These are phyloP conservation scores for Lactifluus rugatus DNA, from an alignment of 768 basidiomycete genomes.

Conservation along the genomic window DNA sequence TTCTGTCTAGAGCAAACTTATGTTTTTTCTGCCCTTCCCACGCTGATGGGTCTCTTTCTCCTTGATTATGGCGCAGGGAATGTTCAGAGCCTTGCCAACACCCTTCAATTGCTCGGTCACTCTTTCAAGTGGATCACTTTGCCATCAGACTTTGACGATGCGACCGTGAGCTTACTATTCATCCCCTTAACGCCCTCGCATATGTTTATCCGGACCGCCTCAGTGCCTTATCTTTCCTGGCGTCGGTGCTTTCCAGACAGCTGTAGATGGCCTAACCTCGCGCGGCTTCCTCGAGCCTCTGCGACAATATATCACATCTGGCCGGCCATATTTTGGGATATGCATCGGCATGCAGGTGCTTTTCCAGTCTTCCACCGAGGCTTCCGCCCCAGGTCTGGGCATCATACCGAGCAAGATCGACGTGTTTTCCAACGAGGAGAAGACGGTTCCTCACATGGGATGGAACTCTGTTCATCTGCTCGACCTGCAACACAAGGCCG, in stretches of 20 bases:
- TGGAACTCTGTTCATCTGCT: slow-evolving; percentile 77
- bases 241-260: slow-evolving; percentile 87
- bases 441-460: slow-evolving; percentile 95
- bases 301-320: slow-evolving; percentile 71
- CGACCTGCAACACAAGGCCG: slow-evolving; percentile 32
- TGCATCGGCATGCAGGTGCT: slow-evolving; percentile 98
- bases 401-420: slow-evolving; percentile 77
- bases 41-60: slow-evolving; percentile 59
- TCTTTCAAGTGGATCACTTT: slow-evolving; percentile 81
- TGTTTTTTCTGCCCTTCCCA: not conserved
- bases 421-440: slow-evolving; percentile 58
- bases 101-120: slow-evolving; percentile 74
- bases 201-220: slow-evolving; percentile 16
- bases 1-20: not conserved
- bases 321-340: slow-evolving; percentile 93
- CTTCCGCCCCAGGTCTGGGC: slow-evolving; percentile 58
- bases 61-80: slow-evolving; percentile 98
- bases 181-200: slow-evolving; percentile 1
- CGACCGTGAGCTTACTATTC: slow-evolving; percentile 57
- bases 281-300: slow-evolving; percentile 76
- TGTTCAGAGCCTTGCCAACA: slow-evolving; percentile 88
- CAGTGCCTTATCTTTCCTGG: slow-evolving; percentile 96
- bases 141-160: slow-evolving; percentile 74
- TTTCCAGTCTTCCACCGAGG: slow-evolving; percentile 78
- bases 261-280: slow-evolving; percentile 62